Evolutionary conservation across 2,329 filamentous ascomycete genomes (phyloP), one percentile per base, ranked within the genome.

Genomic region (Aciculosporium take): DNA sequence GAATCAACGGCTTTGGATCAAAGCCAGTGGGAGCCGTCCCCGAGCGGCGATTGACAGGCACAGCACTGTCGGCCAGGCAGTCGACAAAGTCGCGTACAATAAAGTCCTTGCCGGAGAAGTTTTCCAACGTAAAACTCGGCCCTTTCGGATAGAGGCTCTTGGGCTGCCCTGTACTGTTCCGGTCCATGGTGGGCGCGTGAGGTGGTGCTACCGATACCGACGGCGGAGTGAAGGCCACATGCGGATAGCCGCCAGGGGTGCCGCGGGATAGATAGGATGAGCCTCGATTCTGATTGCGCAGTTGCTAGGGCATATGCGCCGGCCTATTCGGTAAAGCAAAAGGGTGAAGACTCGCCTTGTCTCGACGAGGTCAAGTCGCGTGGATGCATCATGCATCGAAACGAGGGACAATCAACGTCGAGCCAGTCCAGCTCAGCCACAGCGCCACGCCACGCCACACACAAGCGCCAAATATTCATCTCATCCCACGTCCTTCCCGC

Each of bases 51-150:
- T 80, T 84, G 18, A 72, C 69, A n/a, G 84, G 80, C 28, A 86
- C 74, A 18, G 86, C 84, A 51, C 72, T 83, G 48, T 96, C 88
- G 39, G 89, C 91, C 44, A 98, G 78, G 39, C 81, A 77, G 59
- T 98, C 93, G 53, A 98, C 81, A 58, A 98, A 98, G 65, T 98
- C 91, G 56, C 94, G 87, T 50, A 96, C 89, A 48, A 96, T 95
- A 56, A 96, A 98, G 64, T 96, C 91, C 54, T 84, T 84, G 58
- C 72, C 84, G 43, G 84, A 84, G 62, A 88, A 86, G 64, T 88
- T 87, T 34, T 94, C 85, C 46, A 96, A 71, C 8, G 79, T 85
- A 66, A 95, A 95, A 59, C 73, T 81, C 46, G 85, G 84, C 30
- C 81, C 84, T 60, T 77, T 78, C 43, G 82, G 81, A 57, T 84